A percentile compares a stretch with the other conserved stretches of the same genome.
These are phyloP conservation scores for Mycena maculata DNA, from an alignment of 768 basidiomycete species.

Conservation along the genomic window DNA sequence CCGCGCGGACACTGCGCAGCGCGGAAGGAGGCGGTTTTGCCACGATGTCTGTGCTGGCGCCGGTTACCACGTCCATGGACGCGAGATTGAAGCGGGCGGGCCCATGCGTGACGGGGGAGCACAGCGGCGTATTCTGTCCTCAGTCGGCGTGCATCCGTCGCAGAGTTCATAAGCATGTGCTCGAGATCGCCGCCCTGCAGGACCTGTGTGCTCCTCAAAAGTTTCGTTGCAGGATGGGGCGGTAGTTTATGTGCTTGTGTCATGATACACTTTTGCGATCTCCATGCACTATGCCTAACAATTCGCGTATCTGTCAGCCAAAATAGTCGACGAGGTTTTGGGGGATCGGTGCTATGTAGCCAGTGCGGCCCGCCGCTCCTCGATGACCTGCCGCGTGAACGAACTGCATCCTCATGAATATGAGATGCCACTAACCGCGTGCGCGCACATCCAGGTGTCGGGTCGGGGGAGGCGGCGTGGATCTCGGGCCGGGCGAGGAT, in stretches of 20 bases:
- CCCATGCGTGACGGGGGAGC: not conserved
- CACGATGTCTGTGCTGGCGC: not conserved
- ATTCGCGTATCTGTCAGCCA: too few relatives aligned
- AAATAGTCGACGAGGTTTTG: too few relatives aligned
- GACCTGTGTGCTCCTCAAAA: not conserved
- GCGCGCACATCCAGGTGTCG: too few relatives aligned
- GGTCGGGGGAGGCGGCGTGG: conserved; percentile 30
- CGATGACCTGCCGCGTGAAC: too few relatives aligned
- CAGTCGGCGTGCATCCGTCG: not conserved
- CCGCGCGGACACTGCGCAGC: not conserved
- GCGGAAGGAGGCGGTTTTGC: not conserved
- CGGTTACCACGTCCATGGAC: not conserved
- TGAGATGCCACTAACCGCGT: too few relatives aligned
- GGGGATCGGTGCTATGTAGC: too few relatives aligned
- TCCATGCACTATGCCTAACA: too few relatives aligned
- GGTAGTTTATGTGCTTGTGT: too few relatives aligned
- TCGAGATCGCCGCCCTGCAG: not conserved
- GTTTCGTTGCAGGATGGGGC: not conserved
- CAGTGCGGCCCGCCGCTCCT: too few relatives aligned
- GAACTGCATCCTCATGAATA: too few relatives aligned
- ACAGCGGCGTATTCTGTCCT: not conserved
- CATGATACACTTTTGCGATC: too few relatives aligned
- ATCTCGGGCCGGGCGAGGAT: conserved; percentile 31
- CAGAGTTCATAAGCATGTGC: not conserved
- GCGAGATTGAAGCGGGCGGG: not conserved